These are phyloP conservation scores for Plasmodium yoelii DNA, from an alignment of 169 alveolate species.

Conservation along the genomic window DNA sequence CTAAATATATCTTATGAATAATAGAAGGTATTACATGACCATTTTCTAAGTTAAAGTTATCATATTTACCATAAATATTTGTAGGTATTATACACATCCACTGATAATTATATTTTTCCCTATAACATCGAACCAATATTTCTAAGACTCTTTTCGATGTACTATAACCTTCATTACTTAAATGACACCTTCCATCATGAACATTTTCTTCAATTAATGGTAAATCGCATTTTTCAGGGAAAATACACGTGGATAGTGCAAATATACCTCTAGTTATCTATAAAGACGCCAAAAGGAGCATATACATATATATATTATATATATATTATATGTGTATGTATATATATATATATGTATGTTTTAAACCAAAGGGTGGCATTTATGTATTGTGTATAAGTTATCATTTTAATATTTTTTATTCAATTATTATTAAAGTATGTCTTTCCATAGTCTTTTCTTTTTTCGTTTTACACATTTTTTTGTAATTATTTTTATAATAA, in stretches of 20 bases:
- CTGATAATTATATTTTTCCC: conserved; percentile 73
- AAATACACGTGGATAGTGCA: conserved; percentile 62
- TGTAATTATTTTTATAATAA: too few relatives aligned
- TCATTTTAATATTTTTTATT: too few relatives aligned
- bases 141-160: conserved; percentile 73
- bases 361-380: not conserved
- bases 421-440: too few relatives aligned
- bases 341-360: not conserved
- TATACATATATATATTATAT: too few relatives aligned
- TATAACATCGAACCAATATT: conserved; percentile 61
- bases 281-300: not conserved
- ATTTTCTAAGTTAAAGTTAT: conserved; percentile 49
- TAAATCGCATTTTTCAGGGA: conserved; percentile 51
- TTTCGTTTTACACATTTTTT: too few relatives aligned
- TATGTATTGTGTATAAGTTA: too few relatives aligned
- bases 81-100: conserved; percentile 77
- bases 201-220: conserved; percentile 70
- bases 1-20: conserved; percentile 75
- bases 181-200: conserved; percentile 65
- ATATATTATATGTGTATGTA: too few relatives aligned
- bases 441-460: too few relatives aligned
- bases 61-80: conserved; percentile 73
- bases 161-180: conserved; percentile 76
- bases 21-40: conserved; percentile 67
- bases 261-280: conserved; percentile 72